Evolutionary conservation across 2,329 filamentous ascomycete species (phyloP).

Genomic region (Golovinomyces cichoracearum): DNA sequence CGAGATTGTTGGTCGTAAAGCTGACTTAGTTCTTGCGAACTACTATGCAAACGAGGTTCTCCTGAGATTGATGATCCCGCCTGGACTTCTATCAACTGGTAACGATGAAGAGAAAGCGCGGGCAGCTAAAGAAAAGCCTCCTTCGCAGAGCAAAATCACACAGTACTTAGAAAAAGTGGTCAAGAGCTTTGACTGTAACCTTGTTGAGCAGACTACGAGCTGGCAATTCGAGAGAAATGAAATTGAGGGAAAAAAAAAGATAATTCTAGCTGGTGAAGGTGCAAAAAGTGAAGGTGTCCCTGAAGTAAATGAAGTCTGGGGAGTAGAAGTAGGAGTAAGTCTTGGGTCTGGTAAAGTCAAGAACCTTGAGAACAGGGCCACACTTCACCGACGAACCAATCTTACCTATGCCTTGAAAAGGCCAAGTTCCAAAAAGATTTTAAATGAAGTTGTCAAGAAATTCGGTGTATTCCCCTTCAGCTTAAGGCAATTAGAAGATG

Average conservation of each 20-base stretch:
- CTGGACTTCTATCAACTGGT: slow-evolving; percentile 57
- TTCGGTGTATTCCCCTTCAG: slow-evolving; percentile 97
- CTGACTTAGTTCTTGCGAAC: slow-evolving; percentile 72
- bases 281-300: slow-evolving; percentile 74
- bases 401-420: slow-evolving; percentile 87
- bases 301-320: slow-evolving; percentile 85
- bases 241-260: slow-evolving; percentile 88
- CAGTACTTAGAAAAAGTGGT: slow-evolving; percentile 71
- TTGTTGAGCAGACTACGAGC: slow-evolving; percentile 94
- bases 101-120: slow-evolving; percentile 92
- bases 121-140: slow-evolving; percentile 55
- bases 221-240: slow-evolving; percentile 95
- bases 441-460: slow-evolving; percentile 90
- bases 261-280: slow-evolving; percentile 67
- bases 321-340: slow-evolving; percentile 84
- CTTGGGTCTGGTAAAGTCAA: slow-evolving; percentile 87
- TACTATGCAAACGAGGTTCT: slow-evolving; percentile 92
- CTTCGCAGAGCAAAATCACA: slow-evolving; percentile 67
- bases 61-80: slow-evolving; percentile 68
- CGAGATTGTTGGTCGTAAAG: slow-evolving; percentile 46
- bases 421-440: slow-evolving; percentile 68
- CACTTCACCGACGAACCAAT: slow-evolving; percentile 74
- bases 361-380: slow-evolving; percentile 62
- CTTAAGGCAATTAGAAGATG: slow-evolving; percentile 84
- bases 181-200: slow-evolving; percentile 69